Percentiles rank a stretch among this genome's conserved stretches.
Conservation (phyloP, 352 stramenopile genomes). For the Phytophthora citricola region DNA sequence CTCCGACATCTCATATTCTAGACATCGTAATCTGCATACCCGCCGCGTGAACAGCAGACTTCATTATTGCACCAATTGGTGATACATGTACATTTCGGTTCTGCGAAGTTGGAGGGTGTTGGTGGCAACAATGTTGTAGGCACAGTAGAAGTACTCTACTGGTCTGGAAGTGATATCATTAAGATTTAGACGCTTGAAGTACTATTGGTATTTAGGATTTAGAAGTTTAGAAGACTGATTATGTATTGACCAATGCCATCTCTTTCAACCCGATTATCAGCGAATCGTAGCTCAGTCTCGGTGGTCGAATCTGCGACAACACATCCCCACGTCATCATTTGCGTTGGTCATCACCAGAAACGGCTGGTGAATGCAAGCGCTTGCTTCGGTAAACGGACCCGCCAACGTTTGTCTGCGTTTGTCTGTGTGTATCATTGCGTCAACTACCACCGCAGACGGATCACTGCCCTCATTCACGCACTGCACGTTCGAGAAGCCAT, state of each 20-base stretch:
- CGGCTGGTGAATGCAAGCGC: slow-evolving; percentile 9
- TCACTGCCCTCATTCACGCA: neutral
- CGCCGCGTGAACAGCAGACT: too few species aligned
- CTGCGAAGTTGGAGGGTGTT: too few species aligned
- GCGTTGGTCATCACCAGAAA: neutral
- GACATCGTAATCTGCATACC: too few species aligned
- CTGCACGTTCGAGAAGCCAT: neutral
- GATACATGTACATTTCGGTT: too few species aligned
- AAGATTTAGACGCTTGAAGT: neutral
- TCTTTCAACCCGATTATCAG: neutral
- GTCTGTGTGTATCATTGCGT: slow-evolving; percentile 7
- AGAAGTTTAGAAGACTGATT: neutral
- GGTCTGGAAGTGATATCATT: too few species aligned
- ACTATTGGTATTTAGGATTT: neutral
- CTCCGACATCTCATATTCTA: too few species aligned
- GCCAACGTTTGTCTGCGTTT: neutral
- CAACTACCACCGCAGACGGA: slow-evolving; percentile 2
- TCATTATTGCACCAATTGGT: too few species aligned
- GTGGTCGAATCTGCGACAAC: slow-evolving; percentile 7
- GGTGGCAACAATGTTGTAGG: too few species aligned
- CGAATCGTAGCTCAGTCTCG: neutral
- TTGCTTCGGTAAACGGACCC: slow-evolving; percentile 7
- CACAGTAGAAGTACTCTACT: too few species aligned
- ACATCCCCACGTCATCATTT: slow-evolving; percentile 3
- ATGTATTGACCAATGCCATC: neutral